Evolutionary conservation across 1,139 yeast species (phyloP).

Genomic region (Spathaspora jeffriesii): DNA sequence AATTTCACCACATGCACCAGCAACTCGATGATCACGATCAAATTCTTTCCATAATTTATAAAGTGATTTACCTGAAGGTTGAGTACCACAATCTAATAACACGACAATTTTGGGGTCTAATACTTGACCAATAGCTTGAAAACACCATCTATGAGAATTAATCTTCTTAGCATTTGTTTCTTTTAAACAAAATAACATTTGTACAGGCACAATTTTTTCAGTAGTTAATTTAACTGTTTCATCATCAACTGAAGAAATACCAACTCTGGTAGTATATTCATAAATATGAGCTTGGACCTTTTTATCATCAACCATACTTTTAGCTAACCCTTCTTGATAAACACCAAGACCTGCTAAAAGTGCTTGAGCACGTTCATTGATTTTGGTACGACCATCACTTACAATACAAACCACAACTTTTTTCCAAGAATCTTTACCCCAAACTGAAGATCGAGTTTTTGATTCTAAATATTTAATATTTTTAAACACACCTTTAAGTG

Average conservation of each 20-base stretch:
- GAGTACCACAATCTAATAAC: conserved; percentile 50
- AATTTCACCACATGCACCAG: conserved; percentile 54
- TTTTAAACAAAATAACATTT: conserved; percentile 46
- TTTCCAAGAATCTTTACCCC: conserved; percentile 55
- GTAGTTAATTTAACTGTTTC: conserved; percentile 50
- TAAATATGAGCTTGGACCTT: conserved; percentile 49
- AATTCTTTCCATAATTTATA: conserved; percentile 52
- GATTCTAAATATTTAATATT: conserved; percentile 50
- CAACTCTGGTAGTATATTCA: conserved; percentile 50
- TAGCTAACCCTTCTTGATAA: conserved; percentile 51
- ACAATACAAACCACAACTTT: conserved; percentile 50
- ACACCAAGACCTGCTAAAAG: conserved; percentile 49
- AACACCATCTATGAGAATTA: conserved; percentile 53
- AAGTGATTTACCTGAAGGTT: conserved; percentile 46
- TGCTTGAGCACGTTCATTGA: conserved; percentile 50
- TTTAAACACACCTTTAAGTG: conserved; percentile 49
- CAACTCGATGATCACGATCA: conserved; percentile 47
- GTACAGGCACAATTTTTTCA: conserved; percentile 50
- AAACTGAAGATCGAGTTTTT: conserved; percentile 38
- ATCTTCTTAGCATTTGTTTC: conserved; percentile 50
- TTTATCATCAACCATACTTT: conserved; percentile 47
- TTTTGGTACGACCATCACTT: conserved; percentile 49
- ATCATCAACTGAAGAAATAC: conserved; percentile 42
- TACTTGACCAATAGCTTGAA: conserved; percentile 48
- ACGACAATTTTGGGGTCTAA: conserved; percentile 45